These are phyloP conservation scores for Plicaturopsis crispa DNA, from an alignment of 768 basidiomycete genomes.

Conservation along the genomic window DNA sequence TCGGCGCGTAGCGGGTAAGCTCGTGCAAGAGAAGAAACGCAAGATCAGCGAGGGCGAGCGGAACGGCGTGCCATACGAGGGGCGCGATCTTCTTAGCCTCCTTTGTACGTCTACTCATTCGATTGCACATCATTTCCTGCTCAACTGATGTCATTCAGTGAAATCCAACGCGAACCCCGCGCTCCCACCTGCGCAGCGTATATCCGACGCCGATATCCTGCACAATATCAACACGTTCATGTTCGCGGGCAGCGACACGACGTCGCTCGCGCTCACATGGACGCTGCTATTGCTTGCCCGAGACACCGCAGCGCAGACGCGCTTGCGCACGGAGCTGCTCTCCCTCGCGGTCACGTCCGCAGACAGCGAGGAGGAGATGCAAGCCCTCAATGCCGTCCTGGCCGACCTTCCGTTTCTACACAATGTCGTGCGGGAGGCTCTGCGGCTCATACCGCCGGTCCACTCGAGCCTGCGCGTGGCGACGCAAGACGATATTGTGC, in stretches of 20 bases:
- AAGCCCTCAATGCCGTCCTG: conserved; percentile 47
- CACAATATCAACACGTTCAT: conserved; percentile 85
- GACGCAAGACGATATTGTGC: conserved; percentile 70
- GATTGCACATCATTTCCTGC: neutral
- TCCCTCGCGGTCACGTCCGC: conserved; percentile 31
- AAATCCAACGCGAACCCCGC: conserved; percentile 76
- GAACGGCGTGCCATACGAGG: conserved; percentile 41
- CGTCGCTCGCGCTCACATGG: conserved; percentile 81
- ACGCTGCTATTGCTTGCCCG: conserved; percentile 67
- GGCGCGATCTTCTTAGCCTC: conserved; percentile 71
- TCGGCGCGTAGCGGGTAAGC: conserved; percentile 57
- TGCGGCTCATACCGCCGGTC: conserved; percentile 76
- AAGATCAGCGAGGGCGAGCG: conserved; percentile 58
- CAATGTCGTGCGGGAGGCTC: conserved; percentile 66
- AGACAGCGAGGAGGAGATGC: conserved; percentile 50
- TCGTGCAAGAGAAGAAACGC: conserved; percentile 74
- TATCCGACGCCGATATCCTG: conserved; percentile 84
- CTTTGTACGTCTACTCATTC: conserved; percentile 44
- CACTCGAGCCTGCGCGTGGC: conserved; percentile 79
- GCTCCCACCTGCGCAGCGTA: conserved; percentile 57
- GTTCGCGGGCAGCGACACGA: conserved; percentile 87
- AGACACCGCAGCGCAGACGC: conserved; percentile 58
- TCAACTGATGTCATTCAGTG: conserved; percentile 35
- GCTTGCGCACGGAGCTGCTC: conserved; percentile 63
- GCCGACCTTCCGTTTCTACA: conserved; percentile 64